These are phyloP conservation scores for Metschnikowia anglica DNA, from an alignment of 805 yeast species.

Conservation along the genomic window DNA sequence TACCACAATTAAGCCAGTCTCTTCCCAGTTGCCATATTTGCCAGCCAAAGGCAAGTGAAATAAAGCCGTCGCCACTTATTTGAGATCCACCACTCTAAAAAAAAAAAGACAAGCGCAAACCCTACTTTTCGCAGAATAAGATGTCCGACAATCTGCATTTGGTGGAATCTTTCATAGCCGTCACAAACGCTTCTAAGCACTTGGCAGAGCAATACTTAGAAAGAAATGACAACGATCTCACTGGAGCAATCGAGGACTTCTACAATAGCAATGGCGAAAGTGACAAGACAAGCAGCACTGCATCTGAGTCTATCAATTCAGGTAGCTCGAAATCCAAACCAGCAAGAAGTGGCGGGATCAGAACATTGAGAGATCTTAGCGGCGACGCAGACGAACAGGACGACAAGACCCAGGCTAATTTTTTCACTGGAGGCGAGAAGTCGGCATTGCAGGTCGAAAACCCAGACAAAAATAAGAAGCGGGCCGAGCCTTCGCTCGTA, in stretches of 20 bases:
- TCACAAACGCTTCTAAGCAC: conserved; percentile 34
- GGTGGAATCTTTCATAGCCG: conserved; percentile 36
- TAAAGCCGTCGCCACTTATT: neutral
- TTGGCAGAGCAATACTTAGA: conserved; percentile 42
- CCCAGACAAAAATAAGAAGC: conserved; percentile 49
- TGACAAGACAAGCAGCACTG: neutral
- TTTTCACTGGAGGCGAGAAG: conserved; percentile 71
- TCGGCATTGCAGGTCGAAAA: conserved; percentile 79
- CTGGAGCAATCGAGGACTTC: conserved; percentile 43
- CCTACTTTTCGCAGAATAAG: neutral
- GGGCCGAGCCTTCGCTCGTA: conserved; percentile 44
- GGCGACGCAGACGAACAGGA: conserved; percentile 51
- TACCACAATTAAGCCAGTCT: too few species aligned
- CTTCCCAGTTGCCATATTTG: too few species aligned
- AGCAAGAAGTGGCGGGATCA: conserved; percentile 25
- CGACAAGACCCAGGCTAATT: conserved; percentile 52
- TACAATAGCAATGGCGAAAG: conserved; percentile 27
- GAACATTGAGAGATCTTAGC: conserved; percentile 42
- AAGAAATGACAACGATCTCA: conserved; percentile 37
- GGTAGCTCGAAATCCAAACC: conserved; percentile 1
- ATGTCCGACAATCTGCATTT: conserved; percentile 22
- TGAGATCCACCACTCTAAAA: neutral
- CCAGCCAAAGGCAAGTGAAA: neutral
- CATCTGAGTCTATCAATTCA: neutral
- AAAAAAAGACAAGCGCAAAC: neutral